Evolutionary conservation across 306 rosid genomes (phyloP).

Genomic region (Dryas alaskensis): DNA sequence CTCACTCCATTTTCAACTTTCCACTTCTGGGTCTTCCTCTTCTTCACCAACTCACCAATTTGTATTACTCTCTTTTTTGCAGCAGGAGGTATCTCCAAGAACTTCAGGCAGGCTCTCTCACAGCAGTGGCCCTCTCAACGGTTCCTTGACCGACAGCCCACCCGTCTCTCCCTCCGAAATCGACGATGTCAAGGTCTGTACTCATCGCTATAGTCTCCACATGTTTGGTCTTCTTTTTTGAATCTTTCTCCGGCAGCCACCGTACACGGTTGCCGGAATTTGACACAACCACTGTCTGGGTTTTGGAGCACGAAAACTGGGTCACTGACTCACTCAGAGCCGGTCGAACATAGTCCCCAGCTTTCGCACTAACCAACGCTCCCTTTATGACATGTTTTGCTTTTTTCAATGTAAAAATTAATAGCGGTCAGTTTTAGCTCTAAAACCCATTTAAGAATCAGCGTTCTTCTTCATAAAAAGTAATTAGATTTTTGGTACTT

Average conservation of each 20-base stretch:
- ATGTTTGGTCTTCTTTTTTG: not conserved
- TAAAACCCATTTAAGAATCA: not conserved
- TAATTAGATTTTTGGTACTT: not conserved
- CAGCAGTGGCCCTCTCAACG: slow-evolving; percentile 96
- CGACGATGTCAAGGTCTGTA: slow-evolving; percentile 76
- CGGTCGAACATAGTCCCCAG: slow-evolving; percentile 41
- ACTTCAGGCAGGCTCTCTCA: slow-evolving; percentile 92
- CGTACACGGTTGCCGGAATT: slow-evolving; percentile 35
- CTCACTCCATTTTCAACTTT: slow-evolving; percentile 11
- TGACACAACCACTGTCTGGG: slow-evolving; percentile 14
- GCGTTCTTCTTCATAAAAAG: not conserved
- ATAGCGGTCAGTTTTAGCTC: not conserved
- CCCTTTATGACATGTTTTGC: slow-evolving; percentile 32
- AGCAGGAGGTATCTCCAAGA: slow-evolving; percentile 88
- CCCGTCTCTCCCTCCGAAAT: slow-evolving; percentile 87
- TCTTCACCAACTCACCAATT: not conserved
- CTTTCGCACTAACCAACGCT: slow-evolving; percentile 63
- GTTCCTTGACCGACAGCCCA: slow-evolving; percentile 80
- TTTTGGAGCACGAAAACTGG: slow-evolving; percentile 28
- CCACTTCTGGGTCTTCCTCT: slow-evolving; percentile 1
- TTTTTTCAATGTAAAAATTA: slow-evolving; percentile 27
- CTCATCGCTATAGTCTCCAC: not conserved
- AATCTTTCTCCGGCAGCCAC: slow-evolving; percentile 5
- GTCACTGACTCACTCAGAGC: slow-evolving; percentile 30
- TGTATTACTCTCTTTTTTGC: not conserved